Evolutionary conservation across 1,139 yeast genomes (phyloP), one percentile per base, ranked within the genome.

Genomic region (Scheffersomyces parashehatae): DNA sequence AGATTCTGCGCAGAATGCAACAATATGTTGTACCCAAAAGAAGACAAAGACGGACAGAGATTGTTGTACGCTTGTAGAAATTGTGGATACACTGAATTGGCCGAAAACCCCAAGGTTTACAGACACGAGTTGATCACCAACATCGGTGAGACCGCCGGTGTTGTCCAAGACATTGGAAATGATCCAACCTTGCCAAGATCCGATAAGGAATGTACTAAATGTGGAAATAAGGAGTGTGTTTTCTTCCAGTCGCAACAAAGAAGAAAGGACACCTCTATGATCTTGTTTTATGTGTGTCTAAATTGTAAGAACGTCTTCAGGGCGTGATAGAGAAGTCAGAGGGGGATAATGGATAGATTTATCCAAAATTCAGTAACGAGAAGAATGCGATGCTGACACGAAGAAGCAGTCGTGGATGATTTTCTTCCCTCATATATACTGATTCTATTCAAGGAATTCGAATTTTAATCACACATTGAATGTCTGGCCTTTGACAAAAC

Each of bases 11-110:
- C 93, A 53, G 95, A 88, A 62, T 90, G 95, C 79, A 95, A 95
- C 77, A 95, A 95, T 64, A 91, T 93, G 99, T 80, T 93, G 70
- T 95, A 93, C 65, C 99, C 99, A n/a, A 83, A 88, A 56, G 99
- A 95, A 70, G 99, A 95, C 64, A 88, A 87, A 60, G 82, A 75
- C 45, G 74, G 79, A 46, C 74, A 77, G 55, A 72, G 95, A 53
- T 77, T 93, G 48, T 74, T 93, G 46, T 93, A 88, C 64, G 93
- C 96, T 44, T 93, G 99, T 68, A 83, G 99, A 58, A 93, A 93
- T 63, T 93, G 99, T 64, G 83, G 89, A 40, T 93, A 93, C 65
- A 88, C 96, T 2, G 98, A 93, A 65, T 79, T 86, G 49, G 97
- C 99, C 0, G 95, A 85, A 46, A 82, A 87, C 55, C 85, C 97